Conservation (phyloP, 768 basidiomycete species). For the Termitomyces heimii region DNA sequence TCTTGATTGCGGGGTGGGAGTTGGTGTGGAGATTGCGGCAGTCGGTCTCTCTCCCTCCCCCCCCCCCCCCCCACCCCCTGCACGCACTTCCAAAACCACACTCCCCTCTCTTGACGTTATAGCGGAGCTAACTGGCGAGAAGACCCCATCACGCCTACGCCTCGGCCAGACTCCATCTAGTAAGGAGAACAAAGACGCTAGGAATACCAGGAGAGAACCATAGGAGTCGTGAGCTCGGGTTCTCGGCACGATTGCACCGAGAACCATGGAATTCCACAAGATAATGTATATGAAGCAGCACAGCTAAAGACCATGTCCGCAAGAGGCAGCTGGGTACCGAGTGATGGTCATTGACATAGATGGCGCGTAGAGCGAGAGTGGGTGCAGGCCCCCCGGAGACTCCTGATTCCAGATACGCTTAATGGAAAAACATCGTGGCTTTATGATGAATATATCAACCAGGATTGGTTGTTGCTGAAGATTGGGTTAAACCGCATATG, state of each 20-base stretch:
- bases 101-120: background rate
- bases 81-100: too few relatives aligned
- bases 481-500: constrained; percentile 6
- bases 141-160: background rate
- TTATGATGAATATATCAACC: background rate
- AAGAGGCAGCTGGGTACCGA: constrained; percentile 9
- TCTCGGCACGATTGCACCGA: constrained; percentile 1
- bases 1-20: background rate
- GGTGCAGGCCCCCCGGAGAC: constrained; percentile 9
- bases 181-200: background rate
- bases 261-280: background rate
- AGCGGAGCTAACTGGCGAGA: background rate
- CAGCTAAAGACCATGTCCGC: background rate
- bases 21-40: background rate
- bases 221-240: background rate
- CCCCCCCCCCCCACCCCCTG: too few relatives aligned
- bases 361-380: constrained; percentile 1
- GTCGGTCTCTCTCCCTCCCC: too few relatives aligned
- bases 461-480: background rate
- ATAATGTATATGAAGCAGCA: background rate
- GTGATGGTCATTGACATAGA: background rate
- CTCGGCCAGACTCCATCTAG: background rate
- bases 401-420: constrained; percentile 2
- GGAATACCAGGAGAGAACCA: background rate
- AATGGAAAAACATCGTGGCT: background rate